Conservation (phyloP, 1,284 basidiomycete species). For the Lentinula novae-zelandiae region DNA sequence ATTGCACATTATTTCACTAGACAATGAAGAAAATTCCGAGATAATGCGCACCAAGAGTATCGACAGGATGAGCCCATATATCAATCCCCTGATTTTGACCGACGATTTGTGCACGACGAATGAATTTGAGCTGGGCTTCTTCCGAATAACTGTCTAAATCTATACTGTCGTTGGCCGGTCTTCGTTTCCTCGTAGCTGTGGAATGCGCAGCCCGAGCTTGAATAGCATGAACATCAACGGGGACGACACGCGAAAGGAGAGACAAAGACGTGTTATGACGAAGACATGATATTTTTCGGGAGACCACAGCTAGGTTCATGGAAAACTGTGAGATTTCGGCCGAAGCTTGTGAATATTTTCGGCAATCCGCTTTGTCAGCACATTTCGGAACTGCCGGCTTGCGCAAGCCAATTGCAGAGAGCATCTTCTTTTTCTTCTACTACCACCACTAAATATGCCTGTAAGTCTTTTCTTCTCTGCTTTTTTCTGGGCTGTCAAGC, state of each 20-base stretch:
- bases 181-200: not conserved
- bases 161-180: not conserved
- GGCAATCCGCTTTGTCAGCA: not conserved
- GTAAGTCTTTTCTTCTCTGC: constrained; percentile 9
- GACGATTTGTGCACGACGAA: not conserved
- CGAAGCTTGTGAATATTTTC: not conserved
- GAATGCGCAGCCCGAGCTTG: not conserved
- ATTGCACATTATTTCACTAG: not conserved
- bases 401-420: not conserved
- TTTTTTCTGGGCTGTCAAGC: not conserved
- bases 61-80: constrained; percentile 8
- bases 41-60: constrained; percentile 4
- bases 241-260: not conserved
- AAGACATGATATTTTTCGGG: not conserved
- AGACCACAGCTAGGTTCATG: not conserved
- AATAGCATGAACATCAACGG: not conserved
- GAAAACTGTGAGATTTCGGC: not conserved
- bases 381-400: not conserved
- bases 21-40: too few species aligned
- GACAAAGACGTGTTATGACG: not conserved
- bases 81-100: constrained; percentile 2
- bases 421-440: not conserved
- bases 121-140: not conserved
- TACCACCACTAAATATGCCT: constrained; percentile 17
- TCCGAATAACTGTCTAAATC: not conserved